A percentile compares a stretch with the other conserved stretches of the same genome.
Evolutionary conservation across 2,329 filamentous ascomycete genomes (phyloP).

Genomic region (Epicoccum nigrum): DNA sequence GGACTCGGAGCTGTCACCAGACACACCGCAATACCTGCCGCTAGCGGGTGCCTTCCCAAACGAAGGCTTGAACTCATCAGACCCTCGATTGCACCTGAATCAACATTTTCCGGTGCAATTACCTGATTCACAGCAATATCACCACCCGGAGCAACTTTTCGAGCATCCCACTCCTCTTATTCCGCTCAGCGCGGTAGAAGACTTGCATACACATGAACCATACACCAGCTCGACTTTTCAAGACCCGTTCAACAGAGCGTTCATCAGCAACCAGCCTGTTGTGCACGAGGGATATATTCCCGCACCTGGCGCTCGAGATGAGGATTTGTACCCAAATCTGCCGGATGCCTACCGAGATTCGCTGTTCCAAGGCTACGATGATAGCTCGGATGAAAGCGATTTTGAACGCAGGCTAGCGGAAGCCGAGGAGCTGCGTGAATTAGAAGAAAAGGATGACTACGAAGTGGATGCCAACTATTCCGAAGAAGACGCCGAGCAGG

Average conservation of each 20-base stretch:
- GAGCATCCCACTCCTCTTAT: conserved; percentile 23
- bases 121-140: conserved; percentile 23
- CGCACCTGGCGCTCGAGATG: conserved; percentile 42
- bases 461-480: conserved; percentile 46
- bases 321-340: conserved; percentile 37
- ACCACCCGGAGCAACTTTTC: conserved; percentile 27
- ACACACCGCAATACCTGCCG: conserved; percentile 27
- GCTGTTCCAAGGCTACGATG: conserved; percentile 29
- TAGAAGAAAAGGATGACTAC: conserved; percentile 38
- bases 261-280: conserved; percentile 35
- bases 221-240: conserved; percentile 22
- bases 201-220: conserved; percentile 23
- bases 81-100: conserved; percentile 8
- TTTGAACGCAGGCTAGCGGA: conserved; percentile 35
- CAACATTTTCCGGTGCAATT: conserved; percentile 21
- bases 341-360: conserved; percentile 28
- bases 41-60: conserved; percentile 29
- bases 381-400: conserved; percentile 38
- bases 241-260: conserved; percentile 33
- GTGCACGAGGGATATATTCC: conserved; percentile 51
- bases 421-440: conserved; percentile 36
- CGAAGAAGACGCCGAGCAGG: conserved; percentile 39
- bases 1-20: conserved; percentile 20
- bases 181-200: conserved; percentile 30
- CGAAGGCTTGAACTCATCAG: conserved; percentile 17